A percentile compares a stretch with the other conserved stretches of the same genome.
Conservation (phyloP, 1,284 basidiomycete species). For the Gomphus bonarii region DNA sequence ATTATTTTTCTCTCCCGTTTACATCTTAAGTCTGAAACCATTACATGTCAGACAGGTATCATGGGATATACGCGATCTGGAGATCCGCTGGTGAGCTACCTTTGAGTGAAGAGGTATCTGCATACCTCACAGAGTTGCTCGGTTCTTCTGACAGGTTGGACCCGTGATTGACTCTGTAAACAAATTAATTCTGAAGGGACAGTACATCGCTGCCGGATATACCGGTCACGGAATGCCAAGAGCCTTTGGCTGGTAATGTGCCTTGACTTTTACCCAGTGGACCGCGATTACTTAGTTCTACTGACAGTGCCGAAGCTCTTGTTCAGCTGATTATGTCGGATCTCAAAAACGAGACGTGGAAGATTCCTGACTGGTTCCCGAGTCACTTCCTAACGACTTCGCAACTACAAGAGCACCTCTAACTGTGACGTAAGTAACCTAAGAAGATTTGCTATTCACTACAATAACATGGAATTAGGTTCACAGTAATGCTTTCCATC, state of each 20-base stretch:
- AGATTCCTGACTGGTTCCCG: slow-evolving; percentile 7
- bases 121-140: too few species aligned
- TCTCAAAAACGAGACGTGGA: slow-evolving; percentile 2
- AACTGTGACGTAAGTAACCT: neutral
- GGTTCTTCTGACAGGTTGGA: slow-evolving; percentile 41
- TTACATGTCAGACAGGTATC: slow-evolving; percentile 54
- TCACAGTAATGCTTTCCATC: too few species aligned
- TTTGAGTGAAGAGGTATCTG: neutral
- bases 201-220: slow-evolving; percentile 70
- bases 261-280: neutral
- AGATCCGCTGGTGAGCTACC: slow-evolving; percentile 56
- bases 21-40: slow-evolving; percentile 5
- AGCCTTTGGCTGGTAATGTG: slow-evolving; percentile 51
- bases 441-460: too few species aligned
- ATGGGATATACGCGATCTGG: slow-evolving; percentile 63
- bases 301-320: slow-evolving; percentile 9
- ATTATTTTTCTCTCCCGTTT: slow-evolving; percentile 9
- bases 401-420: neutral
- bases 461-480: too few species aligned
- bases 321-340: slow-evolving; percentile 7
- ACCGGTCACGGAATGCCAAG: slow-evolving; percentile 77
- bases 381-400: slow-evolving; percentile 2
- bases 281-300: neutral
- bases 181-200: slow-evolving; percentile 29
- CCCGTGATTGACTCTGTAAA: slow-evolving; percentile 33